phyloP scores from a whole-genome alignment of 352 stramenopile species.

The Phytophthora pistaciae region DNA sequence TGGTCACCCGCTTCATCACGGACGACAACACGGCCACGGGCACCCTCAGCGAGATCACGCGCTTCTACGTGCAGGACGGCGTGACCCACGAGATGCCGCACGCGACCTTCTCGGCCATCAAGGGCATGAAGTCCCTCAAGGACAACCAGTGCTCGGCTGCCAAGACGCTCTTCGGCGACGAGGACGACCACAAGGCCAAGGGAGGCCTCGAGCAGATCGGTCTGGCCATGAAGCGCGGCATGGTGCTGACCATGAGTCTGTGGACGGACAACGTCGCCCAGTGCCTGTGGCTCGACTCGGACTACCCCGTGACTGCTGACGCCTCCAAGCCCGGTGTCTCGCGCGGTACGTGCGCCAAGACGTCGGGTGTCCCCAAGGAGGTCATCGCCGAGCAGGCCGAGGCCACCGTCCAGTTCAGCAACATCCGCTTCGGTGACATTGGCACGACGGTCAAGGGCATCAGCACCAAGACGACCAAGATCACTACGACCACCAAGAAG shows the following conservation, averaged over 20 bases:
- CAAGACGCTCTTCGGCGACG: constrained; percentile 33
- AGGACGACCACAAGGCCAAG: constrained; percentile 49
- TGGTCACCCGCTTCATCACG: constrained; percentile 3
- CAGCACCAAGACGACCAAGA: constrained; percentile 12
- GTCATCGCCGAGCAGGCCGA: constrained; percentile 41
- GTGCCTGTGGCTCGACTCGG: constrained; percentile 62
- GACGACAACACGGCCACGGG: constrained; percentile 4
- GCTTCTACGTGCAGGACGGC: constrained; percentile 8
- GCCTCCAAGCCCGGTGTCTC: constrained; percentile 39
- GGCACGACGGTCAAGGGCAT: constrained; percentile 41
- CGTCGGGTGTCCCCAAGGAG: constrained; percentile 38
- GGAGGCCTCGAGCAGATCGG: constrained; percentile 41
- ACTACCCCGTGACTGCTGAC: constrained; percentile 40
- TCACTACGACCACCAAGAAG: constrained; percentile 4
- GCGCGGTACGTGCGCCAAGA: constrained; percentile 50
- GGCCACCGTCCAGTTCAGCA: constrained; percentile 47
- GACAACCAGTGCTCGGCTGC: constrained; percentile 4
- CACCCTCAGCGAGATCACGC: constrained; percentile 1
- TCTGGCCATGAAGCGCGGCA: constrained; percentile 40
- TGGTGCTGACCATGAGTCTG: constrained; percentile 67
- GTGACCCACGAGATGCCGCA: constrained; percentile 5
- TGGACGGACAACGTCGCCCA: constrained; percentile 58
- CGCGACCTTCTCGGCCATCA: constrained; percentile 5
- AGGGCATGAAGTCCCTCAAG: constrained; percentile 4
- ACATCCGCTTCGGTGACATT: constrained; percentile 44